These are phyloP conservation scores for Arthrinium puccinioides DNA, from an alignment of 2,329 filamentous ascomycete genomes.

Conservation along the genomic window DNA sequence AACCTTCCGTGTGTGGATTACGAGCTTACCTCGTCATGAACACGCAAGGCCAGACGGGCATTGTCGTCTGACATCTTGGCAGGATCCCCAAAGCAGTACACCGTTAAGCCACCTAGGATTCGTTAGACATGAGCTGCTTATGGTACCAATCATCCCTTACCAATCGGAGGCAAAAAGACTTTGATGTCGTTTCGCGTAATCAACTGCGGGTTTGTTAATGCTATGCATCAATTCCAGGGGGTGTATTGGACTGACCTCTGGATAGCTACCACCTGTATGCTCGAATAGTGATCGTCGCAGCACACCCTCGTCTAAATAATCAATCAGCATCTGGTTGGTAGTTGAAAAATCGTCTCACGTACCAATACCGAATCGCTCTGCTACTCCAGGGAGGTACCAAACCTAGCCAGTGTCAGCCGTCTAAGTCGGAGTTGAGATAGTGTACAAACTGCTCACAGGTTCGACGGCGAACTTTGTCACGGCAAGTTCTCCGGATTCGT, in stretches of 20 bases:
- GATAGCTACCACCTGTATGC: conserved; percentile 91
- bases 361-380: conserved; percentile 88
- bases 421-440: background rate
- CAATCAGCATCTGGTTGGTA: conserved; percentile 9
- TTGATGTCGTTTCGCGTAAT: conserved; percentile 95
- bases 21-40: conserved; percentile 56
- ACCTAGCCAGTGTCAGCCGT: conserved; percentile 30
- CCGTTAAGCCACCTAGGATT: conserved; percentile 67
- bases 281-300: conserved; percentile 86
- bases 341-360: conserved; percentile 15
- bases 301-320: conserved; percentile 65
- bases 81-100: conserved; percentile 95
- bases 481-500: conserved; percentile 75
- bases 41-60: conserved; percentile 71
- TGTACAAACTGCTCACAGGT: conserved; percentile 53
- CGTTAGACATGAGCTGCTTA: conserved; percentile 9
- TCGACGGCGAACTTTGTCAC: conserved; percentile 98
- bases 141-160: conserved; percentile 25
- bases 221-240: background rate
- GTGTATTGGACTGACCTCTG: conserved; percentile 48
- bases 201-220: conserved; percentile 37
- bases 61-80: conserved; percentile 88
- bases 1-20: background rate
- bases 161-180: conserved; percentile 90
- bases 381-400: conserved; percentile 81